Conservation (phyloP, 257 asterid species). For the Przewalskia tangutica region DNA sequence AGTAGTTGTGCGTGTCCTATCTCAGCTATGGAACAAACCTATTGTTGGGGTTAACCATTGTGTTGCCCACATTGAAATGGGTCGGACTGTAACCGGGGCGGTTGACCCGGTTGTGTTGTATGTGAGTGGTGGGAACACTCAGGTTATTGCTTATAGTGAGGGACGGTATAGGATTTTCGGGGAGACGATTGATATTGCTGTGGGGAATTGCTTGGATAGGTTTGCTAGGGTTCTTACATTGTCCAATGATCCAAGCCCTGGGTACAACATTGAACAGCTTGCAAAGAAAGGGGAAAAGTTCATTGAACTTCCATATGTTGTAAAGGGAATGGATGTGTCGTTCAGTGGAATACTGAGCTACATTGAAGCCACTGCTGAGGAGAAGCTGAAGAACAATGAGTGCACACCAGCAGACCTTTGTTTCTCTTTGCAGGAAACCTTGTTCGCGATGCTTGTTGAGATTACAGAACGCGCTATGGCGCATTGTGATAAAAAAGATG, state of each 20-base stretch:
- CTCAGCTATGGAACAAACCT: constrained; percentile 93
- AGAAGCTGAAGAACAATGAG: constrained; percentile 52
- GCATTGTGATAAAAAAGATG: constrained; percentile 87
- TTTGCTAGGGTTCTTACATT: constrained; percentile 92
- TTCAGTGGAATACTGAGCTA: constrained; percentile 93
- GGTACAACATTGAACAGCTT: constrained; percentile 99
- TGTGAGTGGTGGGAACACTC: constrained; percentile 97
- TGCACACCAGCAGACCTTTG: constrained; percentile 41
- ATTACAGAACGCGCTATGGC: constrained; percentile 96
- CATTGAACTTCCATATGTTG: constrained; percentile 89
- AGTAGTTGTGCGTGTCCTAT: constrained; percentile 65
- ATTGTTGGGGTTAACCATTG: constrained; percentile 88
- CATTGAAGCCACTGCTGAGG: constrained; percentile 81
- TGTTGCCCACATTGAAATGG: constrained; percentile 97
- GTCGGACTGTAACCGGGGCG: constrained; percentile 82
- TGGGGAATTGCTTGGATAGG: constrained; percentile 93
- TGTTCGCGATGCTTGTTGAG: constrained; percentile 98
- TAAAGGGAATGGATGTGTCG: constrained; percentile 96
- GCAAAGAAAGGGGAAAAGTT: constrained; percentile 86
- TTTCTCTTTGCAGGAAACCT: constrained; percentile 61
- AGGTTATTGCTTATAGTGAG: constrained; percentile 88
- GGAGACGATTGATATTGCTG: constrained; percentile 90
- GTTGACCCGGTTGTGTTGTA: constrained; percentile 86
- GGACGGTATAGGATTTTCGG: constrained; percentile 80
- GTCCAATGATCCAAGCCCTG: constrained; percentile 97